Evolutionary conservation across 2,329 filamentous ascomycete genomes (phyloP).

Genomic region (Drechmeria coniospora): DNA sequence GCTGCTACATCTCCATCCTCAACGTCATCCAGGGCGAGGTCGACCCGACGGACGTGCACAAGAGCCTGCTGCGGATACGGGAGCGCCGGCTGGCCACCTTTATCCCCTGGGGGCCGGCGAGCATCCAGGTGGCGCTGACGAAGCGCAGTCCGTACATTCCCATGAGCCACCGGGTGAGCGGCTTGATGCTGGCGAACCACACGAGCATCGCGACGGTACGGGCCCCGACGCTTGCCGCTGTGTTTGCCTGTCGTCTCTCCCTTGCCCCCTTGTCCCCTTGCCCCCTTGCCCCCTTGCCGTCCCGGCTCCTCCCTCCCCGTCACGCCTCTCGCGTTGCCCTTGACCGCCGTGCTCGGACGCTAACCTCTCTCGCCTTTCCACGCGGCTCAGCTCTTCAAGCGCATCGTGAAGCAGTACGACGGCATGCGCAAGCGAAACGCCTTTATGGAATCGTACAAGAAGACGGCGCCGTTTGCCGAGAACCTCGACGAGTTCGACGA

Average conservation of each 20-base stretch:
- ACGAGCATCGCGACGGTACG: conserved; percentile 82
- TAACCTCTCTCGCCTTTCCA: too few relatives aligned
- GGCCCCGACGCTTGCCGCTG: conserved; percentile 3
- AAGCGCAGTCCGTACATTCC: conserved; percentile 94
- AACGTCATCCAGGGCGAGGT: conserved; percentile 99
- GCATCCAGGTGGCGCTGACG: conserved; percentile 91
- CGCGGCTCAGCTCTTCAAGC: conserved; percentile 66
- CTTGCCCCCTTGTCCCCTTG: background rate
- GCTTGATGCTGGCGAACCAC: conserved; percentile 95
- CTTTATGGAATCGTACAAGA: conserved; percentile 92
- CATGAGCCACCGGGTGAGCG: conserved; percentile 86
- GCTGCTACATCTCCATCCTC: conserved; percentile 96
- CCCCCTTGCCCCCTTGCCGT: too few relatives aligned
- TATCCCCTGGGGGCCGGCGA: conserved; percentile 95
- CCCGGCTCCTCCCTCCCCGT: too few relatives aligned
- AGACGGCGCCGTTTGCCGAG: conserved; percentile 83
- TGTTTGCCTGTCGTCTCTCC: background rate
- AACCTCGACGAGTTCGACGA: conserved; percentile 92
- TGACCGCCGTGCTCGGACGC: too few relatives aligned
- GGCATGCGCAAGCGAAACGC: conserved; percentile 91
- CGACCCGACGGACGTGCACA: conserved; percentile 95
- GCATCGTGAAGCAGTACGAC: conserved; percentile 85
- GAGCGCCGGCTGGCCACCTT: conserved; percentile 90
- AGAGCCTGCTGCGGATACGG: conserved; percentile 88
- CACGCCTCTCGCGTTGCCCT: too few relatives aligned